Base-by-base conservation (phyloP, 768 basidiomycete species). In the Dictyophora rubrovolvata region DNA sequence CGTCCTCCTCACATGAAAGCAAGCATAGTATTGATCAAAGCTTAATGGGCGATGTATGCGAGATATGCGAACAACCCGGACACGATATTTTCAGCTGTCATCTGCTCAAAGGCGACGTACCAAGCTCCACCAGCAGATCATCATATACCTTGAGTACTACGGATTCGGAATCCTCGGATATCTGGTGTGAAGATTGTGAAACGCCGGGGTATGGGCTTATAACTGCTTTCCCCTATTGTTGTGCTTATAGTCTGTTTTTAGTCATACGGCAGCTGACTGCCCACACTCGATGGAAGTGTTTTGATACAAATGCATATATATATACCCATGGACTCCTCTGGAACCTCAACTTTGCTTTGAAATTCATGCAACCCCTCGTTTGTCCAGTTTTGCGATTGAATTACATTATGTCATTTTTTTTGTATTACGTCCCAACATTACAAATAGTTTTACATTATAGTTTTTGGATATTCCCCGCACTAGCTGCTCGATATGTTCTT, bases 251-350 rank as follows among this genome's bases (percentile, higher is more conserved):
- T 56, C 9, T 28, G n/a, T 10, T 28, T 37, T 48, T 36, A 59
- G 57, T 8, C 91, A 93, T 69, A 66, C 76, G 37, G 81, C 90
- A 5, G 79, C 78, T 36, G 80, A 91, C 61, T 94, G 92, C 67
- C 89, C 90, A 46, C 83, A 91, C 69, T 90, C 89, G 11, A 71
- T 85, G 69, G 92, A 94, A 71, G 87, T 93, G 59, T 94, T 93
- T 73, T 93, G 72, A 74, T n/a, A 42, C 4, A n/a, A 42, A 42
- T 42, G n/a, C n/a, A 12, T 42, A 42, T 42, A 42, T 42, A 42
- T 42, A 42, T 42, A 42, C 42, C 42, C 17, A 14, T 9, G 9
- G 35, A 48, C 54, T 48, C 48, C 21, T 18, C 48, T 8, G 48
- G 28, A 28, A 28, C 28, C 28, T 28, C 28, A 28, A n/a, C 7